phyloP scores from a whole-genome alignment of 2,329 filamentous ascomycete genomes.

The Fusarium caatingaense region DNA sequence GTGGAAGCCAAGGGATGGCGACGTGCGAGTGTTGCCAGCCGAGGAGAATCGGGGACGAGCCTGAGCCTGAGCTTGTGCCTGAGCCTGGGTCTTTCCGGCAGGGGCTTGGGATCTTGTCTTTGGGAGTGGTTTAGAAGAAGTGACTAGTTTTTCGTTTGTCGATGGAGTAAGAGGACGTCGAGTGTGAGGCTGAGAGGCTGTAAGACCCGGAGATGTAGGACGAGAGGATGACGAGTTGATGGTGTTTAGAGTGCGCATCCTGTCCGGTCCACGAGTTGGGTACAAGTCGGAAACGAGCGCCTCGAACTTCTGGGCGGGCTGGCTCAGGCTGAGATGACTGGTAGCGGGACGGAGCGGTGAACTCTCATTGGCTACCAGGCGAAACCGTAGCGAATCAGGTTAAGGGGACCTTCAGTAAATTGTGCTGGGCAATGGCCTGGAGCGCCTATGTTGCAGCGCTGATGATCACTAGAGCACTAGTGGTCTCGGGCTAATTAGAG shows the following conservation, averaged over 20 bases:
- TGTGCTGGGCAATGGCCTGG: slow-evolving; percentile 9
- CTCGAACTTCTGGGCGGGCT: slow-evolving; percentile 24
- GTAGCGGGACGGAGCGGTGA: slow-evolving; percentile 25
- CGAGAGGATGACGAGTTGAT: slow-evolving; percentile 44
- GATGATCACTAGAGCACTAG: slow-evolving; percentile 31
- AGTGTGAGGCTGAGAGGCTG: slow-evolving; percentile 19
- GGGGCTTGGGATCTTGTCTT: slow-evolving; percentile 31
- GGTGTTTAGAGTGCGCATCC: slow-evolving; percentile 47
- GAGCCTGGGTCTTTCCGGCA: slow-evolving; percentile 15
- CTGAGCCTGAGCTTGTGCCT: slow-evolving; percentile 26
- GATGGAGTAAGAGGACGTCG: slow-evolving; percentile 28
- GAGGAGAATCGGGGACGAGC: slow-evolving; percentile 41
- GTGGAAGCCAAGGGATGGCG: slow-evolving; percentile 41
- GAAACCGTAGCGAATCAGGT: slow-evolving; percentile 33
- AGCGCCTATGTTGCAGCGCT: slow-evolving; percentile 6
- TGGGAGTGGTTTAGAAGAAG: slow-evolving; percentile 34
- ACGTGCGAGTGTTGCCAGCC: slow-evolving; percentile 33
- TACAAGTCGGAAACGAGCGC: slow-evolving; percentile 20
- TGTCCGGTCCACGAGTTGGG: slow-evolving; percentile 36
- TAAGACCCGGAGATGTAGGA: slow-evolving; percentile 27
- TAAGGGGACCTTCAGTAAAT: slow-evolving; percentile 29
- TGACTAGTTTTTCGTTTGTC: slow-evolving; percentile 22
- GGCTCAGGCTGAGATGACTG: slow-evolving; percentile 32
- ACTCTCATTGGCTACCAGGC: slow-evolving; percentile 37
- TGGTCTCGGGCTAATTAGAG: slow-evolving; percentile 21